Evolutionary conservation across 441 rosid genomes (phyloP), one percentile per base, ranked within the genome.

Genomic region (Erodium chrysanthum): DNA sequence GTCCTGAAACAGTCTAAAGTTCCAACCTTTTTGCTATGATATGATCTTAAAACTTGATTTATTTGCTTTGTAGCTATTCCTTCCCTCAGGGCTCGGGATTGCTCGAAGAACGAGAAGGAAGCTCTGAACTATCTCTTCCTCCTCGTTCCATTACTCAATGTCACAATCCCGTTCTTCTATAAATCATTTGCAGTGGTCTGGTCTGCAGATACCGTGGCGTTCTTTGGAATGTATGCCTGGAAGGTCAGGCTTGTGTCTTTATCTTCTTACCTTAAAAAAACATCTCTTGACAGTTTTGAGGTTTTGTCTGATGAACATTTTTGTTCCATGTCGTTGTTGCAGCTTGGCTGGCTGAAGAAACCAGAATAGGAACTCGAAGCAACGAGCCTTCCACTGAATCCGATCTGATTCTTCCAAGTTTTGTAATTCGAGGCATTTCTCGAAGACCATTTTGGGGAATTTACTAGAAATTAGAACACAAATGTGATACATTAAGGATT

Each of bases 151-250:
- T 78, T 89, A 75, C 76, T 93, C 76, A 93, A 90, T 70, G 94
- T 90, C 48, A 72, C 76, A 70, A 93, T 91, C 27, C 97, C 97
- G 0, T 91, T 93, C 93, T 91, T 93, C 65, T 84, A 76, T 83
- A 93, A 93, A 75, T 93, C 98, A 0, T 91, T 93, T 74, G 82
- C 98, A 7, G 75, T 86, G 65, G 97, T 91, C 70, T 94, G 97
- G 98, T 91, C 98, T 54, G 97, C 93, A 58, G 98, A 94, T 76
- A 88, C 84, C 0, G 61, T 83, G 66, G 94, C 91, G 71, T 94
- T 94, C 86, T 88, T 94, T 65, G 85, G 77, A 0, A 85, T 94
- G 93, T 94, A 94, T 75, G 92, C 96, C 61, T 94, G 98, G 98
- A 94, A 93, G 98, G 98, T 93, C 84, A 65, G 59, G 33, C 33